phyloP scores from a whole-genome alignment of 1,284 basidiomycete species.

The Takashimella tepidaria region DNA sequence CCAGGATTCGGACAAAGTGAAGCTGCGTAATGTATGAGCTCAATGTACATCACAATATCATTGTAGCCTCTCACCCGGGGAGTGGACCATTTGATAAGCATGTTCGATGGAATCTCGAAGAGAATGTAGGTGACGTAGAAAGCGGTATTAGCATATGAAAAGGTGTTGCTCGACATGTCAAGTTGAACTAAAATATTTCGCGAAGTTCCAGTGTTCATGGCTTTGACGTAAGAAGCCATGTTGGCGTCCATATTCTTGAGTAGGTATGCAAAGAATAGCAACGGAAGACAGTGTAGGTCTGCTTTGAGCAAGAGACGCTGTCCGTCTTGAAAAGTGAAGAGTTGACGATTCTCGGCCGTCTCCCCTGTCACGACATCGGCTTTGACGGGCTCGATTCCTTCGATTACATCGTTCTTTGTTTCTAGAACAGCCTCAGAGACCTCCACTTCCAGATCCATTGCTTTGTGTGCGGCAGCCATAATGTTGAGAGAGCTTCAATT shows the following conservation, averaged over 20 bases:
- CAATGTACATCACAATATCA: too few species aligned
- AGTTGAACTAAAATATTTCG: constrained; percentile 25
- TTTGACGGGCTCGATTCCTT: too few species aligned
- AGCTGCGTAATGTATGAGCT: too few species aligned
- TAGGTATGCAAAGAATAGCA: constrained; percentile 18
- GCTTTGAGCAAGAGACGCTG: constrained; percentile 12
- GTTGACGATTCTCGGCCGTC: background rate
- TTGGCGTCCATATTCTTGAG: constrained; percentile 24
- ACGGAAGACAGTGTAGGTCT: constrained; percentile 13
- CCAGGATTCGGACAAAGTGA: background rate
- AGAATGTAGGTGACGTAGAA: constrained; percentile 23
- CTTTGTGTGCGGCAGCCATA: too few species aligned
- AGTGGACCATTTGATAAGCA: constrained; percentile 16
- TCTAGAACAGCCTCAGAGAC: too few species aligned
- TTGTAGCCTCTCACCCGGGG: constrained; percentile 5
- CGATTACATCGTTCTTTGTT: too few species aligned
- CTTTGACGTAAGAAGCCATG: constrained; percentile 12
- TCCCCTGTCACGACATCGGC: too few species aligned
- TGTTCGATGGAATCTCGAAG: constrained; percentile 22
- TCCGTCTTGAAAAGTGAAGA: constrained; percentile 15
- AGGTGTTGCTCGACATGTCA: constrained; percentile 26
- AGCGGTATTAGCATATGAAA: constrained; percentile 8
- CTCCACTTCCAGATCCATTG: too few species aligned
- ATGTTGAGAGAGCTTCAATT: too few species aligned
- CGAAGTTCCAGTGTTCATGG: constrained; percentile 17